Base-by-base conservation (phyloP, 176 grass and related monocot genomes). In the Chrysopogon serrulatus region DNA sequence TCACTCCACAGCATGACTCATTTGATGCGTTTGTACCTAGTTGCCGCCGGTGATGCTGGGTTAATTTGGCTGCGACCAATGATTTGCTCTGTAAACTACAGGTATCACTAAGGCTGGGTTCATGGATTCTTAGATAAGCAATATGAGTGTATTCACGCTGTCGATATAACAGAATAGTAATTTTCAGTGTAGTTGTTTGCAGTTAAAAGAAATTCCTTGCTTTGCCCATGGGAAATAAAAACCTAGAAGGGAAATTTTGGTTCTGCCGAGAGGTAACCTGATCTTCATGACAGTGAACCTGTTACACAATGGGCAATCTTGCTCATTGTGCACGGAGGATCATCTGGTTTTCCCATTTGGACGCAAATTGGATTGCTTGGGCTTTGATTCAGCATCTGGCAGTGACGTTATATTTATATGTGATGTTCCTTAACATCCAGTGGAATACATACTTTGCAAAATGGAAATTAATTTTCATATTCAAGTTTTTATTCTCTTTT, bases 171-270 rank as follows among this genome's bases (percentile, higher is more conserved):
- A 2, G 10, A 56, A 73, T 36, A 84, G 23, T 15, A 74, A 15
- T 32, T 88, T 65, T 21, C 30, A 31, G 23, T 61, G 8, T 44
- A 30, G 64, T 77, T 81, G 43, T 77, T 75, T 54, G 42, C 40
- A 86, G 70, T 49, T 43, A 44, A 71, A 71, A 85, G 19, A 51
- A 89, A 68, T 77, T 17, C 27, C 7, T 77, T 86, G 33, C 63
- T 86, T 65, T 77, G 21, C 56, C 8, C 51, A 76, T 28, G 49
- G 62, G 32, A 60, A 84, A 45, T 73, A 37, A 68, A 75, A 40
- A 70, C 51, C 41, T 6, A 5, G 21, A 74, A 74, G 71, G 12
- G 5, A 63, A 82, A 57, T 73, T 2, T 44, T 79, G 23, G 57
- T 72, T 79, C n/a, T 36, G 28, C 66, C 4, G 27, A 85, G 49